Base-by-base conservation (phyloP, 2,329 filamentous ascomycete species). In the Aspergillus phoenicis region DNA sequence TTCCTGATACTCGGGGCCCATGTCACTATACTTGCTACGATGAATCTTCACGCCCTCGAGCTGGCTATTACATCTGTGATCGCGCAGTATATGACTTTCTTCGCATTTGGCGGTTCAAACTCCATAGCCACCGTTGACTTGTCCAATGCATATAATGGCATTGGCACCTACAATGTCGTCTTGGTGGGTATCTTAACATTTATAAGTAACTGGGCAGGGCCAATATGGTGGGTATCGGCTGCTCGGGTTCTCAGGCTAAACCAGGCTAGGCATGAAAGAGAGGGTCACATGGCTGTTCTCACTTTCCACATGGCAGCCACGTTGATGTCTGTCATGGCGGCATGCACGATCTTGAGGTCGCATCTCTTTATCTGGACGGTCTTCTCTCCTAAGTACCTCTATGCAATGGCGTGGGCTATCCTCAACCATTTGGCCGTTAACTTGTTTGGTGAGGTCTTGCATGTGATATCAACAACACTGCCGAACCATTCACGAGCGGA, bases 361-460 rank as follows among this genome's bases (percentile, higher is more conserved):
- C 95, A 99, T 81, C 77, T 99, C 60, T 99, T 99, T 74, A 93
- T 99, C 63, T 99, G 95, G 95, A 98, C 94, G 0, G 95, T 99
- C 10, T 99, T 99, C 76, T 96, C 91, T 65, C 95, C 95, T 0
- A 99, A 98, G 77, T 98, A 93, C 75, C 79, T 99, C 66, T 99
- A 96, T 75, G 91, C 88, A 65, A 89, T 95, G 82, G 92, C 90
- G 13, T 99, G 95, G 96, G 87, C 85, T 64, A 72, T 94, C 49
- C 91, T 86, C 7, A 91, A 93, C 80, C 94, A 99, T 84, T 73
- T 93, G 62, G 73, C 84, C 39, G 81, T 94, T 47, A 93, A 94
- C 74, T 68, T 93, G 36, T 80, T 84, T 5, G 87, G 87, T 1
- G 82, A 86, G 30, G 20, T 66, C 4, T 26, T 38, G 26, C 33